phyloP scores from a whole-genome alignment of 768 basidiomycete genomes.

The Lactifluus piperatus region DNA sequence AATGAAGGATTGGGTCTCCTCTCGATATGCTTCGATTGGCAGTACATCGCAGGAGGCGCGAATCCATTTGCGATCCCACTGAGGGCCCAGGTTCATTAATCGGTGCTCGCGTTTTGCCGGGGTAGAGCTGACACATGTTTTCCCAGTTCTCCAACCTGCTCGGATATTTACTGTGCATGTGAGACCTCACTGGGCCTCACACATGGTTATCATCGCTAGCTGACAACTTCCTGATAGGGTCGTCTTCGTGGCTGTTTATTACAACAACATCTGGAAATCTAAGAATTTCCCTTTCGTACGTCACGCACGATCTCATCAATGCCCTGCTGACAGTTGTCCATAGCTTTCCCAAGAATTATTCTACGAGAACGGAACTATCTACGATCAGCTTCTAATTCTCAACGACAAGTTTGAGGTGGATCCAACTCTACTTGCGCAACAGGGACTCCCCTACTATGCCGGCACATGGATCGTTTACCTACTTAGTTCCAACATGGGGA shows the following conservation, averaged over 20 bases:
- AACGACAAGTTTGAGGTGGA: slow-evolving; percentile 38
- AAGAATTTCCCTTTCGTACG: slow-evolving; percentile 18
- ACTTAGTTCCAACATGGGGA: slow-evolving; percentile 37
- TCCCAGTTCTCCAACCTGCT: slow-evolving; percentile 37
- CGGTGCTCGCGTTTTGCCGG: neutral
- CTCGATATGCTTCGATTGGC: slow-evolving; percentile 25
- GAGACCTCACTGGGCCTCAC: slow-evolving; percentile 13
- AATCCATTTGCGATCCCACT: slow-evolving; percentile 50
- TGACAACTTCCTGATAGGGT: slow-evolving; percentile 14
- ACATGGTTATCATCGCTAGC: neutral
- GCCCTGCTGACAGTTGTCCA: neutral
- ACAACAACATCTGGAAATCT: slow-evolving; percentile 24
- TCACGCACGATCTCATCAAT: neutral
- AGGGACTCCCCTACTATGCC: slow-evolving; percentile 41
- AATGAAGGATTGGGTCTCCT: slow-evolving; percentile 24
- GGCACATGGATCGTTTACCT: slow-evolving; percentile 40
- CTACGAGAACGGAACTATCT: slow-evolving; percentile 23
- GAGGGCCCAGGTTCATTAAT: slow-evolving; percentile 31
- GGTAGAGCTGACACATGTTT: neutral
- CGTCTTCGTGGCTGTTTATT: slow-evolving; percentile 24
- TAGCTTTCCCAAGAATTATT: slow-evolving; percentile 24
- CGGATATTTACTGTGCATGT: slow-evolving; percentile 47
- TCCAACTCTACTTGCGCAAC: slow-evolving; percentile 31
- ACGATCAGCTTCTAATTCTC: slow-evolving; percentile 24
- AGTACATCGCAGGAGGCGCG: slow-evolving; percentile 24